These are phyloP conservation scores for Colletotrichum spaethianum DNA, from an alignment of 2,329 filamentous ascomycete genomes.

Conservation along the genomic window DNA sequence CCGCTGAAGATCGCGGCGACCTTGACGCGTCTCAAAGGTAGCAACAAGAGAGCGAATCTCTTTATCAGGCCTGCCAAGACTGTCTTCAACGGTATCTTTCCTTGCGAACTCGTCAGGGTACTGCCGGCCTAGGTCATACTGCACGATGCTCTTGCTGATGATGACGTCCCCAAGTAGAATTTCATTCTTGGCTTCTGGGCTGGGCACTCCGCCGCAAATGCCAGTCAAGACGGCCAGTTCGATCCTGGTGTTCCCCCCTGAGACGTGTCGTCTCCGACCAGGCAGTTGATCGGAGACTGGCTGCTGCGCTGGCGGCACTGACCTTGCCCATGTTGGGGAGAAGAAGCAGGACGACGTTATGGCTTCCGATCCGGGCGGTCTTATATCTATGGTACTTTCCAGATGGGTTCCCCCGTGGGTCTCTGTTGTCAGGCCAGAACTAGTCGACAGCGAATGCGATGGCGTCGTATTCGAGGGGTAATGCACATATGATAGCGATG, in stretches of 20 bases:
- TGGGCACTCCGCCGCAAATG: background rate
- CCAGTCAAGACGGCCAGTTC: conserved; percentile 49
- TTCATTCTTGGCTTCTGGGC: conserved; percentile 1
- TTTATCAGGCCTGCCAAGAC: conserved; percentile 46
- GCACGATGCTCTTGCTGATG: conserved; percentile 48
- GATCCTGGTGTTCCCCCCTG: conserved; percentile 51
- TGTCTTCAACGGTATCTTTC: conserved; percentile 47
- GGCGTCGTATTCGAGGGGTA: conserved; percentile 9
- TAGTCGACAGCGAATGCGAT: conserved; percentile 44
- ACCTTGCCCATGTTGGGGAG: conserved; percentile 49
- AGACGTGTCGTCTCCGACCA: too few relatives aligned
- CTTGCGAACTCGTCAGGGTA: conserved; percentile 45
- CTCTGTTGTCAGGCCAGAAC: conserved; percentile 46
- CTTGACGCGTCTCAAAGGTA: conserved; percentile 29
- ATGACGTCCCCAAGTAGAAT: conserved; percentile 53
- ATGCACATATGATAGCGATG: conserved; percentile 28
- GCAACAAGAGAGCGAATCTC: conserved; percentile 49
- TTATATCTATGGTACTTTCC: conserved; percentile 49
- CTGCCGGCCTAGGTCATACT: conserved; percentile 48
- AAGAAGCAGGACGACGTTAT: conserved; percentile 48
- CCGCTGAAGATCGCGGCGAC: conserved; percentile 34
- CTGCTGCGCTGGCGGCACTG: conserved; percentile 46
- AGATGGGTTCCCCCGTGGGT: conserved; percentile 42
- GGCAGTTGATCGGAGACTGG: conserved; percentile 51
- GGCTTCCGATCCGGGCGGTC: conserved; percentile 47